Percentiles rank a stretch among this genome's conserved stretches.
Conservation (phyloP, 768 basidiomycete genomes). For the Saitozyma sp. region DNA sequence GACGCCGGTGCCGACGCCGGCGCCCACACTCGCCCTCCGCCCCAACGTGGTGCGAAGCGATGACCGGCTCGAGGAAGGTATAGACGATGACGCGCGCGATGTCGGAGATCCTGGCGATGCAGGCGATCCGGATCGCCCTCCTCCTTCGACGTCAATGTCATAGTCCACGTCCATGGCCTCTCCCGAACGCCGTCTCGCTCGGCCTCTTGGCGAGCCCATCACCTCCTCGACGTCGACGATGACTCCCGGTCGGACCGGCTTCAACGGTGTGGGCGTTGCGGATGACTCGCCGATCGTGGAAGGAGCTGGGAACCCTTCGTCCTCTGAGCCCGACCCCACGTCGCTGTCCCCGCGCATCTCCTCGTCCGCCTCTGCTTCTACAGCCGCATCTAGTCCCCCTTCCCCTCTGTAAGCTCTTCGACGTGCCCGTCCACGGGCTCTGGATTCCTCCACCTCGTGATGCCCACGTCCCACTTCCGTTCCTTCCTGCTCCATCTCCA, state of each 20-base stretch:
- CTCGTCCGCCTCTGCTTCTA: conserved; percentile 2
- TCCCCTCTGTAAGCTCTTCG: too few relatives aligned
- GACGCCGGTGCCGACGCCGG: not conserved
- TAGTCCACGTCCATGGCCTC: conserved; percentile 16
- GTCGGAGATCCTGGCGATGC: conserved; percentile 6
- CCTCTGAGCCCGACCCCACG: conserved; percentile 2
- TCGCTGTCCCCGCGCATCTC: conserved; percentile 15
- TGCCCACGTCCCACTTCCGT: conserved; percentile 4
- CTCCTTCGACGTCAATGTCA: not conserved
- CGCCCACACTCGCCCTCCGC: not conserved
- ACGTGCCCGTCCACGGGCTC: too few relatives aligned
- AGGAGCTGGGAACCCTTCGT: not conserved
- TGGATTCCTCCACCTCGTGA: not conserved
- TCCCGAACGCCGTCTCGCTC: conserved; percentile 1
- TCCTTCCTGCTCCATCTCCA: not conserved
- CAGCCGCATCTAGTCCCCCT: too few relatives aligned
- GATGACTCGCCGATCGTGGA: not conserved
- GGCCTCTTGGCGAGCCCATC: not conserved
- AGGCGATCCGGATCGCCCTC: not conserved
- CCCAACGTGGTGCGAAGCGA: conserved; percentile 17
- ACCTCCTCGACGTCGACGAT: not conserved
- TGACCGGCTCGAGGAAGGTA: conserved; percentile 37
- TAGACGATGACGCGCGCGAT: conserved; percentile 28
- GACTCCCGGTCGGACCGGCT: conserved; percentile 1
- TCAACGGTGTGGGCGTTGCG: not conserved